Evolutionary conservation across 345 rosid genomes (phyloP).

Genomic region (Populus tremula): DNA sequence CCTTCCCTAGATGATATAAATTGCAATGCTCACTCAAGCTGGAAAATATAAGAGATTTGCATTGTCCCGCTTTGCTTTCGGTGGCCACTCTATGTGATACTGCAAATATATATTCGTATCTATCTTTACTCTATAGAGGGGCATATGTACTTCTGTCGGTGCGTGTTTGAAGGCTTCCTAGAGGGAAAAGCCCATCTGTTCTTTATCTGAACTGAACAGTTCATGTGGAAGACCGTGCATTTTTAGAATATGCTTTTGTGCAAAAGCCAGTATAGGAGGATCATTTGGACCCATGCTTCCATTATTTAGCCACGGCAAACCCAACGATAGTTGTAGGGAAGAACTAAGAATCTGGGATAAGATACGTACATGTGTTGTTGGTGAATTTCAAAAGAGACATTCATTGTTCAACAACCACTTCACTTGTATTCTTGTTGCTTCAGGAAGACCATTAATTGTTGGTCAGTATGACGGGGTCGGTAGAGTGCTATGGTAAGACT

Average conservation of each 20-base stretch:
- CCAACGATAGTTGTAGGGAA: no score
- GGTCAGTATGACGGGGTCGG: conserved; percentile 92
- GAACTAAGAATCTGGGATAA: no score
- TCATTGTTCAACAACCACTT: conserved; percentile 10
- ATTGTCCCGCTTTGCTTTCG: background rate
- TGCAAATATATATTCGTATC: background rate
- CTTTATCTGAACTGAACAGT: background rate
- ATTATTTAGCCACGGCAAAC: background rate
- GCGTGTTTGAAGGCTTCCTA: background rate
- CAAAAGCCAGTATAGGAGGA: background rate
- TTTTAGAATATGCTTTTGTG: no score
- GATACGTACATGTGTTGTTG: no score
- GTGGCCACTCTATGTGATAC: background rate
- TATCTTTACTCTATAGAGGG: no score
- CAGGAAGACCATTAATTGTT: conserved; percentile 79
- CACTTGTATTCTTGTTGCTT: conserved; percentile 8
- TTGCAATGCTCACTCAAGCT: no score
- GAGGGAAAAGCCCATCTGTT: background rate
- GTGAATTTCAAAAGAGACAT: no score
- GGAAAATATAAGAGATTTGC: background rate
- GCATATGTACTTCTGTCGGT: background rate
- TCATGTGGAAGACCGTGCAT: background rate
- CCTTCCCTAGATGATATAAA: no score
- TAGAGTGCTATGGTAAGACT: conserved; percentile 73
- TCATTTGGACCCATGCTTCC: background rate